Conservation (phyloP, 2,329 filamentous ascomycete genomes). For the Xylaria sp. region DNA sequence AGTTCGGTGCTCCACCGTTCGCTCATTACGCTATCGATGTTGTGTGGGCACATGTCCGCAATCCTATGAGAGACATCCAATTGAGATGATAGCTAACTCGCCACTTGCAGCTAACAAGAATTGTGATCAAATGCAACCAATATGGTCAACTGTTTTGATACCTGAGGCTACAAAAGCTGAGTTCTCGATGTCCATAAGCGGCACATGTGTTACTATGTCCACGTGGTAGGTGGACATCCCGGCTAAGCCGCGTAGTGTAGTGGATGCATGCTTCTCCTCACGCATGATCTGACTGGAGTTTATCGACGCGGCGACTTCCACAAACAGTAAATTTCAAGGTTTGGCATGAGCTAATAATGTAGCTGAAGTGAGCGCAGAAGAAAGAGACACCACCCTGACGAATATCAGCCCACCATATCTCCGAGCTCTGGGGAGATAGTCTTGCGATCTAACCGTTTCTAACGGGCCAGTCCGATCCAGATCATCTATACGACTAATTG, state of each 20-base stretch:
- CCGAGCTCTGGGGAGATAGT: not conserved
- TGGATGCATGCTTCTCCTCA: conserved; percentile 9
- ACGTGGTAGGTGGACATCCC: conserved; percentile 11
- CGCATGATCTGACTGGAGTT: conserved; percentile 1
- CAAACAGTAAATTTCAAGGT: not conserved
- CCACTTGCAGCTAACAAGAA: conserved; percentile 1
- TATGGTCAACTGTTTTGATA: not conserved
- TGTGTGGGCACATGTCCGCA: not conserved
- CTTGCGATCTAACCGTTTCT: not conserved
- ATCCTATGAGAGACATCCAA: not conserved
- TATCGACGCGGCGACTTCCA: conserved; percentile 5
- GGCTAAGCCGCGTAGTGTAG: not conserved
- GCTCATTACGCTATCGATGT: conserved; percentile 4
- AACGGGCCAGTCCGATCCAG: not conserved
- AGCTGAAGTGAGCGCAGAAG: conserved; percentile 1
- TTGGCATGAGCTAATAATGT: not conserved
- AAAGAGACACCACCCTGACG: not conserved
- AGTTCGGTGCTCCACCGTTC: conserved; percentile 10
- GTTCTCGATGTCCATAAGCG: not conserved
- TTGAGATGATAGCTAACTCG: not conserved
- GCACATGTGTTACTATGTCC: not conserved
- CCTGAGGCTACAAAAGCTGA: conserved; percentile 1
- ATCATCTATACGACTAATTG: not conserved
- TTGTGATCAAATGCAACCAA: not conserved
- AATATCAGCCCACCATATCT: not conserved